phyloP scores from a whole-genome alignment of 495 filamentous ascomycete species.

The Lentithecium fluviatile region DNA sequence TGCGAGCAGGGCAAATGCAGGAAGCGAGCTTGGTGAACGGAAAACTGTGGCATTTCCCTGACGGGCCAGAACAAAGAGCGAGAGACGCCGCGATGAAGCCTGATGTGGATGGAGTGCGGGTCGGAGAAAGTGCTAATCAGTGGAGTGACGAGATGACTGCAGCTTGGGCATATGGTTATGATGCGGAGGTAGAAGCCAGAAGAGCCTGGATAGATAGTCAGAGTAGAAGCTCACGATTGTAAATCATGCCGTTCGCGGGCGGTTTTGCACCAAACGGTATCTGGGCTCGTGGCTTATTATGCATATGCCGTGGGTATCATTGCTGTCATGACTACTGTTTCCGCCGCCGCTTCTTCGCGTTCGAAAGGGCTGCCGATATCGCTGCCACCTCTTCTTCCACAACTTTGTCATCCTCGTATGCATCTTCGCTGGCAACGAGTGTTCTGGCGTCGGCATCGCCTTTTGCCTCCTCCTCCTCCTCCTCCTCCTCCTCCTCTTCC shows the following conservation, averaged over 20 bases:
- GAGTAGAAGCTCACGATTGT: not conserved
- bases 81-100: conserved; percentile 47
- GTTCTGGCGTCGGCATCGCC: conserved; percentile 9
- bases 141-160: conserved; percentile 51
- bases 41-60: conserved; percentile 49
- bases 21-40: conserved; percentile 39
- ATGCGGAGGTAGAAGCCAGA: conserved; percentile 43
- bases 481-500: conserved; percentile 13
- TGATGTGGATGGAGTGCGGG: conserved; percentile 38
- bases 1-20: conserved; percentile 35
- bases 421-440: conserved; percentile 5
- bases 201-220: conserved; percentile 17
- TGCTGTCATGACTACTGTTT: conserved; percentile 9
- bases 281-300: no score
- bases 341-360: conserved; percentile 21
- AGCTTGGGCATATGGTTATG: conserved; percentile 51
- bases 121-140: conserved; percentile 49
- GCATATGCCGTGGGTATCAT: conserved; percentile 16
- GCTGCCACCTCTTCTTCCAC: conserved; percentile 33
- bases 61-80: conserved; percentile 47
- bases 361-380: conserved; percentile 22
- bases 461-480: not conserved
- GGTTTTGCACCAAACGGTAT: no score
- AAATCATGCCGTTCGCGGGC: not conserved
- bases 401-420: conserved; percentile 12